Percentiles rank a stretch among this genome's conserved stretches.
Evolutionary conservation across 108 stramenopile species (phyloP).

Genomic region (Nitzschia putrida): DNA sequence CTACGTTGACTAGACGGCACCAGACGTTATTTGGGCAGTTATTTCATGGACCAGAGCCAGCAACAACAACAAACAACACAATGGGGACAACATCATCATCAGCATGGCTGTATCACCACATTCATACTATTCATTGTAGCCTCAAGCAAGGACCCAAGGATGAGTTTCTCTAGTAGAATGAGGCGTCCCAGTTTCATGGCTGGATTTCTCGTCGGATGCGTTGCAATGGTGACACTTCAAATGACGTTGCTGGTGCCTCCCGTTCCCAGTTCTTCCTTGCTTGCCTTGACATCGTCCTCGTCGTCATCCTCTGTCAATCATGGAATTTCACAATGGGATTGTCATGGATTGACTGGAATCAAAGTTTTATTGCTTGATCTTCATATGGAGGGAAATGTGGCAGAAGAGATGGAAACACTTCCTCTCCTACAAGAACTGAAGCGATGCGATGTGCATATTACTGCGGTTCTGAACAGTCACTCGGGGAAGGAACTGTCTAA

Average conservation of each 20-base stretch:
- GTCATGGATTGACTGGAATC: conserved; percentile 9
- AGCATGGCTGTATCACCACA: no score
- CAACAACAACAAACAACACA: no score
- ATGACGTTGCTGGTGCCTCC: conserved; percentile 7
- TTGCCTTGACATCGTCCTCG: not conserved
- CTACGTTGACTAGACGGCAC: no score
- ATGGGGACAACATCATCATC: no score
- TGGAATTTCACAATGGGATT: not conserved
- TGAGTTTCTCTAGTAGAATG: not conserved
- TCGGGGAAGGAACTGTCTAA: not conserved
- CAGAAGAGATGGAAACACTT: conserved; percentile 25
- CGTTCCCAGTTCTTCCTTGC: not conserved
- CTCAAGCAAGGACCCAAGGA: no score
- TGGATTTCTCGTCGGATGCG: conserved; percentile 12
- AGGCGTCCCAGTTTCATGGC: not conserved
- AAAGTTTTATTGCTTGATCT: conserved; percentile 10
- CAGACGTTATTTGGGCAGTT: no score
- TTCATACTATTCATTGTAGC: no score
- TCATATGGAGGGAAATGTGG: conserved; percentile 24
- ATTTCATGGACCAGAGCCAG: no score
- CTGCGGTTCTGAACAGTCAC: conserved; percentile 7
- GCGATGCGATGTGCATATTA: not conserved
- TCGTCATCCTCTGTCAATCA: not conserved
- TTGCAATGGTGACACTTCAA: conserved; percentile 13
- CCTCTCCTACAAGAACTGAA: conserved; percentile 9